These are phyloP conservation scores for Acanthamoeba healyi DNA, from an alignment of 208 protist species.

Conservation along the genomic window DNA sequence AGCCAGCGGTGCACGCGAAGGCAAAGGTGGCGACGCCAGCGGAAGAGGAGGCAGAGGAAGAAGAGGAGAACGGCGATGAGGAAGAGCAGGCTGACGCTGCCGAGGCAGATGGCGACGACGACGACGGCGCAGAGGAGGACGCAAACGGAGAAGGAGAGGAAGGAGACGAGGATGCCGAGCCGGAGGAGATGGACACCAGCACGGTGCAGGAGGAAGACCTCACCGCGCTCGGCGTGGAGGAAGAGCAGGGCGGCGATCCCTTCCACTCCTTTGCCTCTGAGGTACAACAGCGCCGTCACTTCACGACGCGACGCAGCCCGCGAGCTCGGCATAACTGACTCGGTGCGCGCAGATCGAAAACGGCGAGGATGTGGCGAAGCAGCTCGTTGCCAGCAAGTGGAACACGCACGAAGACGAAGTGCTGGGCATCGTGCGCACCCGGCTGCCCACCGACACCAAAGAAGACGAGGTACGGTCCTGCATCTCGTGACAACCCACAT, in stretches of 20 bases:
- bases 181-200: not conserved
- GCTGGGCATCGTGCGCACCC: constrained; percentile 21
- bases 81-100: not conserved
- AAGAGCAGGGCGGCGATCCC: constrained; percentile 18
- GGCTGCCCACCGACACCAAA: not conserved
- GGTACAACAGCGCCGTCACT: not conserved
- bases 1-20: too few species aligned
- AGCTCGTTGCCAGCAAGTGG: constrained; percentile 1
- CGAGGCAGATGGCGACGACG: not conserved
- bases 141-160: not conserved
- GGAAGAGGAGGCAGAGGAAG: not conserved
- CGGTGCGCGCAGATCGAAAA: not conserved
- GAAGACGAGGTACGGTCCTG: not conserved
- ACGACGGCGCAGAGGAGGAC: not conserved
- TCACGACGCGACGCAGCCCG: too few species aligned
- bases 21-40: too few species aligned
- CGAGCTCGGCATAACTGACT: too few species aligned
- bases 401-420: not conserved
- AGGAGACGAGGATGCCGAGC: not conserved
- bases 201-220: constrained; percentile 28
- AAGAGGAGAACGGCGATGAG: not conserved
- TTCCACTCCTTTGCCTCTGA: constrained; percentile 9
- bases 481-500: too few species aligned
- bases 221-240: constrained; percentile 27
- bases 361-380: not conserved